Evolutionary conservation across 208 protist genomes (phyloP).

Genomic region (Phytomonas serpens): DNA sequence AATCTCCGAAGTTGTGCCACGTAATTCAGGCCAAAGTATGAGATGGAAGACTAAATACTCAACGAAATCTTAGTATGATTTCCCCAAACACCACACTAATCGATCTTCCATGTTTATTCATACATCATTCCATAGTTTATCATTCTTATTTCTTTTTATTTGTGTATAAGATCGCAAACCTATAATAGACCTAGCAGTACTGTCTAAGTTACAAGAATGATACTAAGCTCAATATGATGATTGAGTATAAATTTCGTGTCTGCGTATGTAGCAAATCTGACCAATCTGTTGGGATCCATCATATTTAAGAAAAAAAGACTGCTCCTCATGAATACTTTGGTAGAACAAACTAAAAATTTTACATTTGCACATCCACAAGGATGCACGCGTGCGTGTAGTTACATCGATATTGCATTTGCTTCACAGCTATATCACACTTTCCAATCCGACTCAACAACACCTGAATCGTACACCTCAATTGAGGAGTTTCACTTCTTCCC

Average conservation of each 20-base stretch:
- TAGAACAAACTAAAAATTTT: not conserved
- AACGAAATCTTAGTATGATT: not conserved
- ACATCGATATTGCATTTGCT: not conserved
- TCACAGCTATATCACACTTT: not conserved
- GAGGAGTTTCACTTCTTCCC: not conserved
- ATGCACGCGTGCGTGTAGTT: not conserved
- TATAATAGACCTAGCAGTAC: not conserved
- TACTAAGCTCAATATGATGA: not conserved
- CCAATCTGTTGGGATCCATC: not conserved
- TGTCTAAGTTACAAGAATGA: not conserved
- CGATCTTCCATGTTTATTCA: not conserved
- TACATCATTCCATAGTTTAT: not conserved
- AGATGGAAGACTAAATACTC: not conserved
- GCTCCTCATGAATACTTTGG: not conserved
- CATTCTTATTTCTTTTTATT: not conserved
- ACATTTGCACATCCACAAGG: not conserved
- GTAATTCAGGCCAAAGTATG: not conserved
- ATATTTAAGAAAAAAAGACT: not conserved
- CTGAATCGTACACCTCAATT: not conserved
- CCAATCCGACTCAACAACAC: not conserved
- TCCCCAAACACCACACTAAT: not conserved
- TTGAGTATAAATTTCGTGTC: not conserved
- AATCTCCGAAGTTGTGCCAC: not conserved
- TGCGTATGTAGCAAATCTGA: not conserved
- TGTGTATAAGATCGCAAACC: not conserved